Conservation (phyloP, 2,329 filamentous ascomycete species). For the Penicillium sp. region DNA sequence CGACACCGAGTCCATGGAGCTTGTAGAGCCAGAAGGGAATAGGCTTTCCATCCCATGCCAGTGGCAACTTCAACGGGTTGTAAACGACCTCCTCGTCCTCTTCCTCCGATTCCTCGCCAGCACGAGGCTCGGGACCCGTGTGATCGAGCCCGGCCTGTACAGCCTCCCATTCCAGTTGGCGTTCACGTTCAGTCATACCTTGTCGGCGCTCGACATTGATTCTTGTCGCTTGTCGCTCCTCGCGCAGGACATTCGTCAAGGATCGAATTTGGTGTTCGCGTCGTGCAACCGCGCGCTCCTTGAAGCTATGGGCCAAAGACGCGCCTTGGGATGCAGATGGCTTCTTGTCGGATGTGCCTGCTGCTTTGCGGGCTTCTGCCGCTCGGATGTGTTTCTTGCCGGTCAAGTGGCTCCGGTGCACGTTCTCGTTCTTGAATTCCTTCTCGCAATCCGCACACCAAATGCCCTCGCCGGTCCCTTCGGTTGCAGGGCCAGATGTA, state of each 20-base stretch:
- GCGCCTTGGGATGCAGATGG: constrained; percentile 21
- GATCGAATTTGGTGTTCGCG: constrained; percentile 80
- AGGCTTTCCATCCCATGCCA: constrained; percentile 98
- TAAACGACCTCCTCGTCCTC: constrained; percentile 87
- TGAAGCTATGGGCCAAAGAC: constrained; percentile 55
- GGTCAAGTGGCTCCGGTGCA: constrained; percentile 82
- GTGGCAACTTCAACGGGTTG: constrained; percentile 91
- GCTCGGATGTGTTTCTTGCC: constrained; percentile 93
- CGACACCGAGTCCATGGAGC: constrained; percentile 88
- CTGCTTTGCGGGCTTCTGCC: constrained; percentile 60
- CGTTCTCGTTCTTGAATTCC: constrained; percentile 92
- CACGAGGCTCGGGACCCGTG: constrained; percentile 32
- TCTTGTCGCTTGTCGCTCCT: constrained; percentile 81
- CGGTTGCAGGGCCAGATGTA: constrained; percentile 45
- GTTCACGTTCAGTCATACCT: constrained; percentile 95
- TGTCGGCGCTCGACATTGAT: constrained; percentile 95
- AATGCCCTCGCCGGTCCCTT: constrained; percentile 64
- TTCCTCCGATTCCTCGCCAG: constrained; percentile 64
- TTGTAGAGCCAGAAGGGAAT: constrained; percentile 99
- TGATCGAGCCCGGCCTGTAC: constrained; percentile 63
- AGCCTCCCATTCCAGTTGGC: constrained; percentile 88
- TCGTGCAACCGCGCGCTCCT: constrained; percentile 86
- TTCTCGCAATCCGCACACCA: constrained; percentile 94
- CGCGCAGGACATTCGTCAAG: constrained; percentile 76
- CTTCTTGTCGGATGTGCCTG: constrained; percentile 38